phyloP scores from a whole-genome alignment of 2,329 filamentous ascomycete species.

The Nakataea oryzae region DNA sequence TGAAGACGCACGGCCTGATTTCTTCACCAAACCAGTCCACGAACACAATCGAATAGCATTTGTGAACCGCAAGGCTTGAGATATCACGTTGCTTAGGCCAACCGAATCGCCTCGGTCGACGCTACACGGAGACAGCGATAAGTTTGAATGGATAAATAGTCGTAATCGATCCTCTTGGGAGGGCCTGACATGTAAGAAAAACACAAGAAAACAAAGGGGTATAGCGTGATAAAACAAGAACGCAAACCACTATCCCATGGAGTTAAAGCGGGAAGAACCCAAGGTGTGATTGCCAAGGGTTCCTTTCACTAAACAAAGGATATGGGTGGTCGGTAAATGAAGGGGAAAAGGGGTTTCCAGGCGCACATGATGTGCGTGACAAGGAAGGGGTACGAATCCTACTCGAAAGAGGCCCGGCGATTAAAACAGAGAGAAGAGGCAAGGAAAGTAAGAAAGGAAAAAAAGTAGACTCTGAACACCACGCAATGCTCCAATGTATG shows the following conservation, averaged over 20 bases:
- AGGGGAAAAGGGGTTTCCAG: background rate
- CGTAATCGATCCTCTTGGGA: background rate
- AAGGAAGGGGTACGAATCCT: background rate
- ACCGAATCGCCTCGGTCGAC: background rate
- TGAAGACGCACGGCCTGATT: background rate
- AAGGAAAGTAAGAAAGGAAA: background rate
- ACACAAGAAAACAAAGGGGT: background rate
- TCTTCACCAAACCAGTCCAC: too few relatives aligned
- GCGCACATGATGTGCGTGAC: background rate
- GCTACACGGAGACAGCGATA: background rate
- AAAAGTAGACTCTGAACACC: background rate
- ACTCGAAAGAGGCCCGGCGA: background rate
- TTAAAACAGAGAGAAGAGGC: background rate
- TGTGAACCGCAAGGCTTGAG: background rate
- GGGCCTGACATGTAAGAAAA: background rate
- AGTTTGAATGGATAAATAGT: background rate
- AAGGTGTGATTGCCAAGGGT: background rate
- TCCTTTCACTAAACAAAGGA: background rate
- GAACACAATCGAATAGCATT: too few relatives aligned
- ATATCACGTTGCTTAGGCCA: background rate
- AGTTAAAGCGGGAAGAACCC: background rate
- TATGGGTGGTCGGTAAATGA: background rate
- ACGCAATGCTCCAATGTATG: background rate
- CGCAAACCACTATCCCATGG: background rate
- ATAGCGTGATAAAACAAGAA: background rate